A percentile compares a stretch with the other conserved stretches of the same genome.
These are phyloP conservation scores for Wallacemonas sp. DNA, from an alignment of 208 protist genomes.

Conservation along the genomic window DNA sequence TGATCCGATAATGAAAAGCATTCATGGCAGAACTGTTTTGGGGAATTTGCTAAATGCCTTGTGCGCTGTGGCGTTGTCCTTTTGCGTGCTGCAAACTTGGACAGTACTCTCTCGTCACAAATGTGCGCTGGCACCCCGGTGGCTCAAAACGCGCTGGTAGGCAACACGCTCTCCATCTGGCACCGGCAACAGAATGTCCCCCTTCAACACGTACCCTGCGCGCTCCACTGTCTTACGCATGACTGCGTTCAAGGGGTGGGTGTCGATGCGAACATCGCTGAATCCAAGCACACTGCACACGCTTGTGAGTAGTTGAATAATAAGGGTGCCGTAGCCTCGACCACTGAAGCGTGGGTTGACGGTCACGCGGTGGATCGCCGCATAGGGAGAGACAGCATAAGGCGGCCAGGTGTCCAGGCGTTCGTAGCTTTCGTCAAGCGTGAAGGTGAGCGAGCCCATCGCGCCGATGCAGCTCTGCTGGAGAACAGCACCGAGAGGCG, in stretches of 20 bases:
- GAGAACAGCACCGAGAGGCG: not conserved
- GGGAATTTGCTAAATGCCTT: too few species aligned
- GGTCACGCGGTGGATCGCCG: slow-evolving; percentile 6
- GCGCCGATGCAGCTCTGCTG: not conserved
- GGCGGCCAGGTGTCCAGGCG: not conserved
- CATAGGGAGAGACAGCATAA: not conserved
- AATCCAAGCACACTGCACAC: not conserved
- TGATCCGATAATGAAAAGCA: too few species aligned
- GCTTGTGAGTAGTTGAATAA: slow-evolving; percentile 3
- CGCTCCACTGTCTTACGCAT: slow-evolving; percentile 12
- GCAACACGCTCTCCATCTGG: slow-evolving; percentile 3
- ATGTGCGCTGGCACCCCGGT: not conserved
- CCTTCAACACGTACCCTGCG: not conserved
- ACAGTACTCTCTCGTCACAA: too few species aligned
- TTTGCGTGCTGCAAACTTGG: too few species aligned
- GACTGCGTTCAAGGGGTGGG: not conserved
- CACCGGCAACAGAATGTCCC: slow-evolving; percentile 9
- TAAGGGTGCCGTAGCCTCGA: not conserved
- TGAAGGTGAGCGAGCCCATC: slow-evolving; percentile 10
- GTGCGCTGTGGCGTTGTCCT: too few species aligned
- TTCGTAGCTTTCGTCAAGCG: not conserved
- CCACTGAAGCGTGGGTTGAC: slow-evolving; percentile 6
- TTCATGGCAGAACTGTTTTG: too few species aligned
- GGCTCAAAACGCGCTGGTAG: not conserved
- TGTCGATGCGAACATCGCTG: slow-evolving; percentile 7